Evolutionary conservation across 148 eudicot genomes (phyloP), one percentile per base, ranked within the genome.

Genomic region (Camellia sinensis): DNA sequence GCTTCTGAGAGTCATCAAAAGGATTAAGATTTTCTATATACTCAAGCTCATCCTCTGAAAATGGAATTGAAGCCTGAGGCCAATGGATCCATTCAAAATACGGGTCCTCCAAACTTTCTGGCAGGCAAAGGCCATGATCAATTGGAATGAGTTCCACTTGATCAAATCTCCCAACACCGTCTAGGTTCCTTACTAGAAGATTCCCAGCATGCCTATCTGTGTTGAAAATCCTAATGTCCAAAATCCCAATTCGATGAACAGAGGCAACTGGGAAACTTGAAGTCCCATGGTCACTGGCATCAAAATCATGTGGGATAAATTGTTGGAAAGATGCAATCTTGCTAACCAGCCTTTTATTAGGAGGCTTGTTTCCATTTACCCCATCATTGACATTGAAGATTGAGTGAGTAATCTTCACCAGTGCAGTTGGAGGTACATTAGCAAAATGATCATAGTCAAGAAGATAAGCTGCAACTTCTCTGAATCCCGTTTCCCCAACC

Each of bases 81-180:
- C 99, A 97, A 77, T 97, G 99, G 82, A 97, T 94, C 99, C 99
- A 97, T 83, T 97, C 99, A 74, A 92, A 97, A 82, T 94, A 97
- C 0, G 99, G 99, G 81, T 97, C 99, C 88, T 97, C 99, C 85
- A 97, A 85, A 60, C 88, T 83, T 79, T 97, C 99, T 9, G 99
- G 99, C 81, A 97, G 87, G 85, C 99, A 90, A 59, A 97, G 99
- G 45, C 99, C 99, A 79, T 97, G 99, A 72, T 97, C 99, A 57
- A 97, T 97, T 15, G 99, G 99, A 74, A 92, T 85, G 60, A 97
- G 98, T 80, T 94, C 99, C 19, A 97, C 98, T 71, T 88, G 91
- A 84, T 92, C 98, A 83, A 96, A 93, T 54, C 89, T 86, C 40
- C 96, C 97, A 67, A 79, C 86, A 53, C 89, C 86, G 44, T 92